Base-by-base conservation (phyloP, 257 asterid genomes). In the Gynochthodes officinalis region DNA sequence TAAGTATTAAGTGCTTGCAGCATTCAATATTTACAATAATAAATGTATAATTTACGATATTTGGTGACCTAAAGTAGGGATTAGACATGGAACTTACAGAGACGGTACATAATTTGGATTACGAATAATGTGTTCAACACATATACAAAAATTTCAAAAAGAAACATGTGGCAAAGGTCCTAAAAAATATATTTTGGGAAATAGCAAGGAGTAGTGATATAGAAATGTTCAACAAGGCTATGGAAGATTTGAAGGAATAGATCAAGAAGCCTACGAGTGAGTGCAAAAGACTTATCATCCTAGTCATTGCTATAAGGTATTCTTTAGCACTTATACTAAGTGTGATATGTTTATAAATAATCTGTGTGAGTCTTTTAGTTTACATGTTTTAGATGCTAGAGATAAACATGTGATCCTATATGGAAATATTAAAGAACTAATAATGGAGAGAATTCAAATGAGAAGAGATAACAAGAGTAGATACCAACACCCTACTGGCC, bases 281-380 rank as follows among this genome's bases (percentile, higher is more conserved):
- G 8, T 30, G 1, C 14, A 19, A 16, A 16, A 28, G 1, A 42
- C n/a, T 28, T 7, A 42, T 14, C 65, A 12, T 21, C 64, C 6
- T 10, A 54, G 9, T 28, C n/a, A 25, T 6, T 70, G 43, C 66
- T 21, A 10, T 0, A 55, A 5, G 16, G 64, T 42, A 2, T 70
- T 70, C 46, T 53, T 14, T 7, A 12, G 37, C 39, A 3, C 18
- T 37, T n/a, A 35, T 15, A 25, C 54, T 2, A 70, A 55, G 10
- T 25, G 53, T 70, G 74, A 70, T 18, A 54, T 55, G 40, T 4
- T 55, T 4, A 15, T 33, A 9, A 70, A 70, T n/a, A 70, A 70
- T 18, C 9, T 70, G 23, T 70, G 74, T 12, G 66, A 70, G 25
- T 37, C 74, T 0, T 70, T 70, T 1, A 70, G 52, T 37, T 12